Percentiles rank a stretch among this genome's conserved stretches.
phyloP scores from a whole-genome alignment of 2,329 filamentous ascomycete species.

The Colletotrichum graminicola region DNA sequence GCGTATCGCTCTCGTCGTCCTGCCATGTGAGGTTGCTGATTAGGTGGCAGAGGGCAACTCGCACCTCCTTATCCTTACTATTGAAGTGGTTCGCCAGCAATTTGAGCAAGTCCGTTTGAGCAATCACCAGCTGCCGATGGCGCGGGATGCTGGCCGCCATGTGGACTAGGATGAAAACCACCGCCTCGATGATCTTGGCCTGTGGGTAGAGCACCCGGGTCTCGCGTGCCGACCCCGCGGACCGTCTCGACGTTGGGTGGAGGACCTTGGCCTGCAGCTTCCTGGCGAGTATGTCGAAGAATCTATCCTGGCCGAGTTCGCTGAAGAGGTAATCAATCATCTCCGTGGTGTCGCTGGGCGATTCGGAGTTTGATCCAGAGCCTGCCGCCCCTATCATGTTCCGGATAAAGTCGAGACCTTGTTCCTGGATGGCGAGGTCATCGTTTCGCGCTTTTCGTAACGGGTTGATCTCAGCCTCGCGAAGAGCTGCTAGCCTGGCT shows the following conservation, averaged over 20 bases:
- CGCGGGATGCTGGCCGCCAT: conserved; percentile 84
- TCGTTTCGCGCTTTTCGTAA: conserved; percentile 78
- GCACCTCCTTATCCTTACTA: conserved; percentile 79
- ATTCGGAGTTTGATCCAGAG: conserved; percentile 63
- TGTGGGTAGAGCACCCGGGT: conserved; percentile 68
- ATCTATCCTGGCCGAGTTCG: conserved; percentile 78
- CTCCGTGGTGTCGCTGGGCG: conserved; percentile 65
- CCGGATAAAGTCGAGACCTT: conserved; percentile 88
- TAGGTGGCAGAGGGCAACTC: conserved; percentile 84
- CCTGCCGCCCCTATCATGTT: conserved; percentile 81
- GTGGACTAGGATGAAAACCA: conserved; percentile 87
- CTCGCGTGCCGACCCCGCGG: conserved; percentile 50
- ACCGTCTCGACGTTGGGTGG: conserved; percentile 63
- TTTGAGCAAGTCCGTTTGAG: conserved; percentile 81
- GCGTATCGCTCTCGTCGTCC: conserved; percentile 78
- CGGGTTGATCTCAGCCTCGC: conserved; percentile 77
- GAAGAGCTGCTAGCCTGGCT: conserved; percentile 62
- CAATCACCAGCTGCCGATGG: conserved; percentile 82
- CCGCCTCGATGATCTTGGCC: conserved; percentile 79
- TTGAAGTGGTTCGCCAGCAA: conserved; percentile 79
- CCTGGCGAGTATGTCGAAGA: conserved; percentile 84
- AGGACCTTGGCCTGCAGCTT: conserved; percentile 77
- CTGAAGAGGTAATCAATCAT: conserved; percentile 90
- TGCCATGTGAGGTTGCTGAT: conserved; percentile 88
- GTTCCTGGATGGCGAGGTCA: conserved; percentile 88